Evolutionary conservation across 768 basidiomycete species (phyloP).

Genomic region (Lactarius trivialis): DNA sequence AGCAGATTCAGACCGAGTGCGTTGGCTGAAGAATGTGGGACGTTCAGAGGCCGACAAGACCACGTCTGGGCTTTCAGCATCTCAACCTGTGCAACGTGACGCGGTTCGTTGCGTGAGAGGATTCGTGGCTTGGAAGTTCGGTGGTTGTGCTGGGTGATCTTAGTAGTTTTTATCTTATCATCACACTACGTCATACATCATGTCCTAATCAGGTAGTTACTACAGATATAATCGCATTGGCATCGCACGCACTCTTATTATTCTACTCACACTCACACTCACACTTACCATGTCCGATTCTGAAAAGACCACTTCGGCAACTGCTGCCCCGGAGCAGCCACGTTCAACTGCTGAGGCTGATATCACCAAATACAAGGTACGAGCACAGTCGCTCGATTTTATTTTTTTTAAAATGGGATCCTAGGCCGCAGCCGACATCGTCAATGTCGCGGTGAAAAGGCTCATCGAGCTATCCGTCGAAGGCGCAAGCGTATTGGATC

Average conservation of each 20-base stretch:
- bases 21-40: constrained; percentile 40
- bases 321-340: constrained; percentile 35
- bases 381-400: constrained; percentile 6
- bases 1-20: constrained; percentile 41
- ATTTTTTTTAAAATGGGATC: constrained; percentile 5
- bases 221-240: not conserved
- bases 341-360: constrained; percentile 60
- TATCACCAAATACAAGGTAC: constrained; percentile 83
- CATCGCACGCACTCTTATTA: not conserved
- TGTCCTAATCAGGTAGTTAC: constrained; percentile 5
- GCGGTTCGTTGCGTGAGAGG: constrained; percentile 21
- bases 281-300: constrained; percentile 54
- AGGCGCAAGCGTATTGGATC: constrained; percentile 83
- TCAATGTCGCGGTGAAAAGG: constrained; percentile 77
- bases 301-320: constrained; percentile 35
- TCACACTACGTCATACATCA: not conserved
- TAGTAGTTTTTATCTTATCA: not conserved
- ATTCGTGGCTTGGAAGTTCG: constrained; percentile 22
- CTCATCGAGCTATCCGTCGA: constrained; percentile 69
- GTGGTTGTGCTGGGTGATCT: not conserved
- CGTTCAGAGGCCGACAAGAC: not conserved
- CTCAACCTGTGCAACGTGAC: not conserved
- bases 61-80: not conserved
- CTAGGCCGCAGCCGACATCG: constrained; percentile 88
- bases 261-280: not conserved